Evolutionary conservation across 768 basidiomycete species (phyloP), one percentile per base, ranked within the genome.

Genomic region (Cystobasidiopsis lactophilus): DNA sequence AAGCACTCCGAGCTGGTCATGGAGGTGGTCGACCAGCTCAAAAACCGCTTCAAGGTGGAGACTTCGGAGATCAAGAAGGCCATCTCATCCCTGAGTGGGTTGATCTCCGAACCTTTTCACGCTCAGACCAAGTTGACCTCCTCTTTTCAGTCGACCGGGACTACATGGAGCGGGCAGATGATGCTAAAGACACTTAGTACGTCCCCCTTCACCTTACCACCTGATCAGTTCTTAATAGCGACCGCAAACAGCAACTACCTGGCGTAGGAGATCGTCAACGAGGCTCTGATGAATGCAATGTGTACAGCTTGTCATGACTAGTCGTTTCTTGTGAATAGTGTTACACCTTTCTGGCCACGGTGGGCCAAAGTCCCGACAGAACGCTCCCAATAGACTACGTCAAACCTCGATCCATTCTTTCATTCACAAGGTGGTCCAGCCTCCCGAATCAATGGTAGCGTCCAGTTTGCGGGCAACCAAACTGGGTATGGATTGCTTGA

Each of bases 401-500:
- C n/a, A n/a, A n/a, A n/a, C n/a, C n/a, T n/a, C n/a, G n/a, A n/a
- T n/a, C n/a, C n/a, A n/a, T n/a, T n/a, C n/a, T n/a, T 35, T 35
- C 33, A 16, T 11, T 65, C 65, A 89, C 46, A 91, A 66, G 53
- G 79, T 81, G 62, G 84, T 82, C 89, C 88, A 95, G 21, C 88
- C 88, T n/a, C 89, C 85, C 29, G 74, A 78, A 64, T 93, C 89
- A 16, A 85, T 73, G 14, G 77, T 77, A 57, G 82, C 75, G 64
- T 96, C 91, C 54, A 95, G 63, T 64, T 83, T 84, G 48, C 93
- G 73, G 2, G 93, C 85, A 23, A 91, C 80, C 35, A 83, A 70
- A 2, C 83, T 89, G 2, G 91, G 85, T 41, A 96, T 80, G 11
- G 79, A 78, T 54, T 95, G 86, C 50, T 74, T 76, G 27, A 96